Evolutionary conservation across 2,329 filamentous ascomycete species (phyloP).

Genomic region (Aphanoascus verrucosus): DNA sequence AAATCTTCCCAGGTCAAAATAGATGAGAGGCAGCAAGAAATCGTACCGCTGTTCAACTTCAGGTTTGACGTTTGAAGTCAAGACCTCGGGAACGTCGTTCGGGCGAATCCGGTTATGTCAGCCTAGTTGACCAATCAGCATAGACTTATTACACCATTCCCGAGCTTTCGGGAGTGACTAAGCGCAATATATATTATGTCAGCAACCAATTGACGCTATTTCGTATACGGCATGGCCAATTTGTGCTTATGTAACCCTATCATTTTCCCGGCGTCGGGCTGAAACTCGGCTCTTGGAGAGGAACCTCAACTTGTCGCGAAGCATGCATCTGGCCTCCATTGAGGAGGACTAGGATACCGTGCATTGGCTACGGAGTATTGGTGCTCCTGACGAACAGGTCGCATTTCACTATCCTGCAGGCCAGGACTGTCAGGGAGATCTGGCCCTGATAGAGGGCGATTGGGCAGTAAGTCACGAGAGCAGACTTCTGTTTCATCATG

Average conservation of each 20-base stretch:
- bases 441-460: too few species aligned
- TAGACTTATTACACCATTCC: constrained; percentile 12
- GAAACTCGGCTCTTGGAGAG: background rate
- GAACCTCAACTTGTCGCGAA: too few species aligned
- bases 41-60: constrained; percentile 5
- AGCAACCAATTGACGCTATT: background rate
- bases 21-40: background rate
- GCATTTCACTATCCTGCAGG: too few species aligned
- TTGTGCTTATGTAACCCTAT: background rate
- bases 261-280: background rate
- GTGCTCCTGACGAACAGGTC: too few species aligned
- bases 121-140: constrained; percentile 15
- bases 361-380: too few species aligned
- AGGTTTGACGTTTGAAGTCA: constrained; percentile 9
- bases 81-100: constrained; percentile 13
- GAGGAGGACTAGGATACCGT: too few species aligned
- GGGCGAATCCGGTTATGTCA: constrained; percentile 17
- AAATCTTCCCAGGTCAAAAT: background rate
- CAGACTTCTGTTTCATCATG: too few species aligned
- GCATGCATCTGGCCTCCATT: too few species aligned
- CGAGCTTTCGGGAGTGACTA: background rate
- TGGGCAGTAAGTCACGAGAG: too few species aligned
- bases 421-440: too few species aligned
- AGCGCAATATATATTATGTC: background rate
- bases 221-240: background rate